Conservation (phyloP, 148 eudicot species). For the Silene conica region DNA sequence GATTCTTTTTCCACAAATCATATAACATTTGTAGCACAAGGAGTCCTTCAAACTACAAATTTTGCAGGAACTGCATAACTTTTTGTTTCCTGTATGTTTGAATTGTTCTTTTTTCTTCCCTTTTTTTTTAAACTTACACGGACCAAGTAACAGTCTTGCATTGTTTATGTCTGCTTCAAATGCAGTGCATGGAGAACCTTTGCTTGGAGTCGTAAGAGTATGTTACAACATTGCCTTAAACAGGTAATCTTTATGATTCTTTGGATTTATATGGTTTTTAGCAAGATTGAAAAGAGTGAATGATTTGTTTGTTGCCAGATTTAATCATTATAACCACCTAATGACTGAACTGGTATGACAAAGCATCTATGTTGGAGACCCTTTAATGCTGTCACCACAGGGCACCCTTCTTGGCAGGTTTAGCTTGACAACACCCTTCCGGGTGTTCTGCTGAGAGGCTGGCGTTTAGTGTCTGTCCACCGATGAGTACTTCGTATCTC, state of each 20-base stretch:
- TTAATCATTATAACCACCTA: not conserved
- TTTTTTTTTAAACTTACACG: not conserved
- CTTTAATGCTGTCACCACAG: not conserved
- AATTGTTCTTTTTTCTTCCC: not conserved
- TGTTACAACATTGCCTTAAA: constrained; percentile 95
- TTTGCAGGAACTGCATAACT: not conserved
- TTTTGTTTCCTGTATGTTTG: not conserved
- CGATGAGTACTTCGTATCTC: not conserved
- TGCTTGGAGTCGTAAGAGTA: constrained; percentile 87
- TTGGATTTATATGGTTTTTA: not conserved
- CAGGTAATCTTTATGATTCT: constrained; percentile 47
- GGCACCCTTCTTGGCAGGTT: constrained; percentile 7
- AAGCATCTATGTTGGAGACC: not conserved
- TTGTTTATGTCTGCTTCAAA: constrained; percentile 7
- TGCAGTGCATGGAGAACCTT: constrained; percentile 96
- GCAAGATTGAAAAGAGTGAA: not conserved
- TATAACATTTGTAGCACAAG: not conserved
- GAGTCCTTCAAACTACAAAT: not conserved
- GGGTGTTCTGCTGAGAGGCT: not conserved
- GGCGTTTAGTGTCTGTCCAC: not conserved
- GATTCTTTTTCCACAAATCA: not conserved
- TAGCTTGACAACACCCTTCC: not conserved
- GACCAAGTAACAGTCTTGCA: not conserved
- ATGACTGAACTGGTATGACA: not conserved
- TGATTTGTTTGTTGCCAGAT: not conserved